phyloP scores from a whole-genome alignment of 768 basidiomycete species.

The Rhizopogon sp. region DNA sequence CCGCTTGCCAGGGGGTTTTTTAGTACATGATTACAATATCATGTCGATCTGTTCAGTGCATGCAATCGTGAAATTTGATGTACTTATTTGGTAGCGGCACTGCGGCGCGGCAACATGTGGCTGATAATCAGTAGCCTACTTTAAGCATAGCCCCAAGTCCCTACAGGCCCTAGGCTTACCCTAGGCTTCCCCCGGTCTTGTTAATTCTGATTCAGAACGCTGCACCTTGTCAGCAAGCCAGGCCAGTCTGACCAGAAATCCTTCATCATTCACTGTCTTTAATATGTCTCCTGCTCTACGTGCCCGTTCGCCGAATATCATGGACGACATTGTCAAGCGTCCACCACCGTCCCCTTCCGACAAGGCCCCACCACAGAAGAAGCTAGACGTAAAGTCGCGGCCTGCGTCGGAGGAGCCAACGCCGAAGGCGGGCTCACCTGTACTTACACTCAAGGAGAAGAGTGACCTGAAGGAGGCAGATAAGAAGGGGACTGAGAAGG shows the following conservation, averaged over 20 bases:
- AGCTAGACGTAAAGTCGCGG: constrained; percentile 25
- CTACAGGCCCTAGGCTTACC: constrained; percentile 1
- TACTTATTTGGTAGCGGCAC: constrained; percentile 1
- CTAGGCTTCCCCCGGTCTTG: not conserved
- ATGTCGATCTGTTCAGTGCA: not conserved
- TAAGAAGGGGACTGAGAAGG: constrained; percentile 19
- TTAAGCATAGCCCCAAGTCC: constrained; percentile 2
- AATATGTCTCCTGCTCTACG: constrained; percentile 15
- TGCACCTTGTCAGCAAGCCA: not conserved
- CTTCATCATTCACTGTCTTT: not conserved
- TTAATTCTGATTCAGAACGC: constrained; percentile 1
- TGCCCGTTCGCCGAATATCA: constrained; percentile 24
- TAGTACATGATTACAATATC: constrained; percentile 1
- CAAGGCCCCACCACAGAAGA: constrained; percentile 26
- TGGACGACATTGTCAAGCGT: constrained; percentile 23
- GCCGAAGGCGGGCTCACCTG: constrained; percentile 9
- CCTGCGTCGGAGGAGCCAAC: constrained; percentile 20
- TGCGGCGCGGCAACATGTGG: constrained; percentile 1
- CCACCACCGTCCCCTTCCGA: constrained; percentile 28
- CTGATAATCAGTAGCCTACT: constrained; percentile 2
- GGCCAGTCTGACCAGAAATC: not conserved
- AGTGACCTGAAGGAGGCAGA: constrained; percentile 9
- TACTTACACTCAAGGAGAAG: constrained; percentile 6
- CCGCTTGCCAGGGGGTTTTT: constrained; percentile 22
- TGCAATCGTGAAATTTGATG: not conserved